Evolutionary conservation across 2,329 filamentous ascomycete species (phyloP).

Genomic region (Capronia americana): DNA sequence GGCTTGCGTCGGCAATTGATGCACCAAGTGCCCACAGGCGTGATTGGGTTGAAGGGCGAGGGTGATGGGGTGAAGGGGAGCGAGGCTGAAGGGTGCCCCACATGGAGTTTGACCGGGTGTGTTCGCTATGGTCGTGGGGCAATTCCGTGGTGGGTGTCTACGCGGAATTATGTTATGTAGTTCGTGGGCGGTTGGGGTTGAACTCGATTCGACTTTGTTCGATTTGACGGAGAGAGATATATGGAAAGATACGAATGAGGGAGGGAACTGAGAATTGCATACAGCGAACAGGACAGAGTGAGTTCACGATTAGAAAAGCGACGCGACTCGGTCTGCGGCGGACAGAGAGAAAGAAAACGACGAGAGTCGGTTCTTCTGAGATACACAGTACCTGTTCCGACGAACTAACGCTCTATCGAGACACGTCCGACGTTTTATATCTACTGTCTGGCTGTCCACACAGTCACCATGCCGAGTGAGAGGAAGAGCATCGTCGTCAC

Average conservation of each 20-base stretch:
- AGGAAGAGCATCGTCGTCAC: conserved; percentile 44
- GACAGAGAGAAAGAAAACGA: too few relatives aligned
- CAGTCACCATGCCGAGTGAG: conserved; percentile 2
- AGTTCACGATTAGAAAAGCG: too few relatives aligned
- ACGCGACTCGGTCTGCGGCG: too few relatives aligned
- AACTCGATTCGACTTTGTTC: too few relatives aligned
- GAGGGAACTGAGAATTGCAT: too few relatives aligned
- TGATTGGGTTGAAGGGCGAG: not conserved
- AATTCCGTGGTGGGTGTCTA: conserved; percentile 19
- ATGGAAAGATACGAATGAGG: too few relatives aligned
- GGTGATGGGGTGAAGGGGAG: conserved; percentile 1
- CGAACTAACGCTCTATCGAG: too few relatives aligned
- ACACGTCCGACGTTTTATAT: too few relatives aligned
- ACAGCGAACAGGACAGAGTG: too few relatives aligned
- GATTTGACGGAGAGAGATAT: too few relatives aligned
- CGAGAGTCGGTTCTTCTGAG: too few relatives aligned
- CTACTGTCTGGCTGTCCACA: not conserved
- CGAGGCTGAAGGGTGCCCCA: conserved; percentile 30
- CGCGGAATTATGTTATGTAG: not conserved
- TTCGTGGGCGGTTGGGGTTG: not conserved
- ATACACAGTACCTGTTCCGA: too few relatives aligned
- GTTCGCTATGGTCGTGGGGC: conserved; percentile 22
- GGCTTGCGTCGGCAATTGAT: conserved; percentile 11
- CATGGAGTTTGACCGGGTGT: conserved; percentile 20
- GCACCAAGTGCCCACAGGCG: not conserved